Conservation (phyloP, 768 basidiomycete species). For the Suillus variegatus region DNA sequence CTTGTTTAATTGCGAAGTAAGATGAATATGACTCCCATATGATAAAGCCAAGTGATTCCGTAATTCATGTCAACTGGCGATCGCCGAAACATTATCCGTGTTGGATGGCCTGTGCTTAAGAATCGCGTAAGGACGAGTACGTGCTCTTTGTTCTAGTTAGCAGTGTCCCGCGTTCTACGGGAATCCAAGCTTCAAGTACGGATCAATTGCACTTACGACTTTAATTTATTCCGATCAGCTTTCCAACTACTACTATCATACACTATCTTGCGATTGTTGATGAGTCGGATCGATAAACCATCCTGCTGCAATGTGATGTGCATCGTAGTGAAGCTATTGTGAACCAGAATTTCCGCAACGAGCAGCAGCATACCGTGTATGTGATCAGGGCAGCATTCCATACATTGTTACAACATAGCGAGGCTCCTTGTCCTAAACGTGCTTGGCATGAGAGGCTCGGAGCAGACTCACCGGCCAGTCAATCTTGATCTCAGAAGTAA, state of each 20-base stretch:
- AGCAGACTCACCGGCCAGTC: no score
- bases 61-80: neutral
- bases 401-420: neutral
- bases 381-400: neutral
- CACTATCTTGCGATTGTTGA: no score
- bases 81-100: no score
- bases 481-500: neutral
- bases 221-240: neutral
- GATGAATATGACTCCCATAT: no score
- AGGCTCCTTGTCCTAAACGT: neutral
- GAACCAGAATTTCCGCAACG: no score
- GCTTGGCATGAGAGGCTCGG: neutral
- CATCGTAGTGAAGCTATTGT: neutral
- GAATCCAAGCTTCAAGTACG: neutral
- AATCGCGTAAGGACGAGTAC: neutral
- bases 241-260: neutral
- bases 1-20: neutral
- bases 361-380: neutral
- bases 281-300: no score
- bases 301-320: no score
- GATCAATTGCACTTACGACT: neutral
- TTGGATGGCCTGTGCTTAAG: neutral
- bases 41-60: neutral
- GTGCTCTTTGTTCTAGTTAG: neutral
- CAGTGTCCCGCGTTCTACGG: neutral